Evolutionary conservation across 2,329 filamentous ascomycete genomes (phyloP), one percentile per base, ranked within the genome.

Genomic region (Raffaelea albimanens): DNA sequence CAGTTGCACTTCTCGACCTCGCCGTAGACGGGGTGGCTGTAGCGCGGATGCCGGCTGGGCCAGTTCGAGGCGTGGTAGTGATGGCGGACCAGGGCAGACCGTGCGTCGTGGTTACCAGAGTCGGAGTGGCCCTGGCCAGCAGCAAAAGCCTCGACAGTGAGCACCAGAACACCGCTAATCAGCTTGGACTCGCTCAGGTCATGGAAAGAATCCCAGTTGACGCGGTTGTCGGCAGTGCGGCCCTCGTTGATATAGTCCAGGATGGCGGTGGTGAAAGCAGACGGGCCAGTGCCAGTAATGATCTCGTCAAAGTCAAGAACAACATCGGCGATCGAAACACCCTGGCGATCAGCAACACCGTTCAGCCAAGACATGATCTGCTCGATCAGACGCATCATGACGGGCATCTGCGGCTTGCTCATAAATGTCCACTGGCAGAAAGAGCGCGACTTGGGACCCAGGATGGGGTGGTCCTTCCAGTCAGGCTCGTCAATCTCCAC

Each of bases 381-480:
- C 59, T 85, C 80, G 42, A 86, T 75, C 3, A 87, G 69, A 29
- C 68, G 67, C 61, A 85, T 68, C 80, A 87, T 85, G 48, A 86
- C 79, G 2, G 80, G 80, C 22, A 81, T 72, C 18, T 71, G 67
- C 1, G 83, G 81, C 58, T 85, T 83, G 55, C 76, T 76, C 67
- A 84, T 82, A 57, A 86, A 84, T 0, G 83, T 86, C 83, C 83
- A 87, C 58, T 86, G 83, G 60, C 82, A 86, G 59, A 87, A 86
- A 0, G 82, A 86, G 54, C 72, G 69, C 34, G 77, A 85, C 63
- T 86, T 86, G 43, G 71, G 72, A 14, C 83, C 82, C 0, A 86
- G 68, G 29, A 86, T 80, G 2, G 77, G 71, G 58, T 86, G 82
- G 44, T 78, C 63, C 18, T 64, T 67, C 63, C 78, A 85, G 9